Evolutionary conservation across 2,329 filamentous ascomycete genomes (phyloP).

Genomic region (Cryoendolithus antarcticus): DNA sequence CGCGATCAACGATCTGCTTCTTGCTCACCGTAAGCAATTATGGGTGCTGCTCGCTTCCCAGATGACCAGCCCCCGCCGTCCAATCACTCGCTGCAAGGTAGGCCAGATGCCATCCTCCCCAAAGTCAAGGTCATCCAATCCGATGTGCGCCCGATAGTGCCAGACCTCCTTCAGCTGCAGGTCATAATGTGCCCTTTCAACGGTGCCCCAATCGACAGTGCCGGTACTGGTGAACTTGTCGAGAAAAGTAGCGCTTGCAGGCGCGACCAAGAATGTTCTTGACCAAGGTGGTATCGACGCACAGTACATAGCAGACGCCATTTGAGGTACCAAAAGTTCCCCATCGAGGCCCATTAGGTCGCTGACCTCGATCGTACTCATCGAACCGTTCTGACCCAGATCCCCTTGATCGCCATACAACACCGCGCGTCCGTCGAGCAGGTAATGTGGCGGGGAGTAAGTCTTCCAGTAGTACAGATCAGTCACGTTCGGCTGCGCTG

Average conservation of each 20-base stretch:
- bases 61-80: conserved; percentile 33
- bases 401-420: too few species aligned
- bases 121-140: conserved; percentile 71
- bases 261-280: conserved; percentile 52
- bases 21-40: conserved; percentile 10
- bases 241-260: conserved; percentile 57
- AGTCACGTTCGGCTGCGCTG: conserved; percentile 52
- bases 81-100: conserved; percentile 51
- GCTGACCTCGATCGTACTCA: conserved; percentile 35
- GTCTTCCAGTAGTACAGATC: conserved; percentile 77
- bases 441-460: conserved; percentile 69
- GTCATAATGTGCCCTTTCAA: neutral
- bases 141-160: conserved; percentile 55
- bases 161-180: conserved; percentile 60
- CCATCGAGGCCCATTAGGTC: conserved; percentile 65
- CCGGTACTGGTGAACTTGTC: conserved; percentile 36
- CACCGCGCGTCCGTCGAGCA: conserved; percentile 63
- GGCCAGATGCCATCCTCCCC: conserved; percentile 62
- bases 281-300: too few species aligned
- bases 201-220: neutral
- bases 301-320: neutral
- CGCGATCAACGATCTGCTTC: neutral
- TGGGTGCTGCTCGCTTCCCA: conserved; percentile 30
- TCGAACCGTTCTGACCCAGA: too few species aligned
- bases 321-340: conserved; percentile 15